A percentile compares a stretch with the other conserved stretches of the same genome.
phyloP scores from a whole-genome alignment of 768 basidiomycete genomes.

The Lactarius sanguifluus region DNA sequence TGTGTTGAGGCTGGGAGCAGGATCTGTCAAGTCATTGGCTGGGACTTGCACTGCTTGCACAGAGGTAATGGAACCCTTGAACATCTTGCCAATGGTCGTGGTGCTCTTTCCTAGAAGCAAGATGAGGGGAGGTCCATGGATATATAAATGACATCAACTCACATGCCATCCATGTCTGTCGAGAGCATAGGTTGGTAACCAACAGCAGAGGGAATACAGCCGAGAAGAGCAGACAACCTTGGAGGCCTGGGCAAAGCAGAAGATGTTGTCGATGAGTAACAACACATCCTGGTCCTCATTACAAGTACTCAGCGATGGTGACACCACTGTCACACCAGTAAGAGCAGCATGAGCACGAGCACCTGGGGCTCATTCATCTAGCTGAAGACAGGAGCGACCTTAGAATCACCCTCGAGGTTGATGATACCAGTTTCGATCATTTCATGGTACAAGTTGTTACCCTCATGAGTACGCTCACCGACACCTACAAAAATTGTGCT shows the following conservation, averaged over 20 bases:
- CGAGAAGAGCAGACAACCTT: too few species aligned
- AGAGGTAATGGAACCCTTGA: slow-evolving; percentile 95
- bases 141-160: background rate
- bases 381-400: slow-evolving; percentile 99
- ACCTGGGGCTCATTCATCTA: slow-evolving; percentile 99
- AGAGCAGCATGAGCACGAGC: slow-evolving; percentile 99
- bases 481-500: slow-evolving; percentile 61
- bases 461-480: slow-evolving; percentile 99
- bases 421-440: slow-evolving; percentile 99
- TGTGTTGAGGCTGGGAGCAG: too few species aligned
- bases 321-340: slow-evolving; percentile 63
- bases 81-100: slow-evolving; percentile 78
- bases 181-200: slow-evolving; percentile 99
- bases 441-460: slow-evolving; percentile 98
- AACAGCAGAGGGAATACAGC: slow-evolving; percentile 62
- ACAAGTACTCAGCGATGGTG: slow-evolving; percentile 99
- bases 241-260: slow-evolving; percentile 98
- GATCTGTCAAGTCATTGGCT: too few species aligned
- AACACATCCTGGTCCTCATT: slow-evolving; percentile 99
- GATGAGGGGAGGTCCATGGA: slow-evolving; percentile 21
- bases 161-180: slow-evolving; percentile 54
- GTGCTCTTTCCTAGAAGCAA: slow-evolving; percentile 86
- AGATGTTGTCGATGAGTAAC: slow-evolving; percentile 99
- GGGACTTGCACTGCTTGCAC: slow-evolving; percentile 49
- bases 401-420: slow-evolving; percentile 99